These are phyloP conservation scores for Penicillium sclerotiorum DNA, from an alignment of 2,329 filamentous ascomycete species.

Conservation along the genomic window DNA sequence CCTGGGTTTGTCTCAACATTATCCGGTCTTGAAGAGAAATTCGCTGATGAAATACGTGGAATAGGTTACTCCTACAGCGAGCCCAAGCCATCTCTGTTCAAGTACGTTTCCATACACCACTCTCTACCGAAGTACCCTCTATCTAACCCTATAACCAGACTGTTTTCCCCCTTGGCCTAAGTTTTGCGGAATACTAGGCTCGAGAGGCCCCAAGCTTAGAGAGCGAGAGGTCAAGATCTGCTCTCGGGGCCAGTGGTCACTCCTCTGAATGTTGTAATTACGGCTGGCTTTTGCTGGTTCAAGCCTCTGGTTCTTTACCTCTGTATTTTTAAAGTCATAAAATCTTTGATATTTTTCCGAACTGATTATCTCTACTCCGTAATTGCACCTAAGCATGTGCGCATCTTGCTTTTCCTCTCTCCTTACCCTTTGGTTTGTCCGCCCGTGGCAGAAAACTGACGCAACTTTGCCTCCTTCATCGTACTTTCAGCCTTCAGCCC, in stretches of 20 bases:
- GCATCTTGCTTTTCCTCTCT: background rate
- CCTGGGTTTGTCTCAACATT: conserved; percentile 66
- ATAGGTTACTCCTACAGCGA: conserved; percentile 91
- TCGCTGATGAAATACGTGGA: conserved; percentile 19
- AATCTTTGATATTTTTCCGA: background rate
- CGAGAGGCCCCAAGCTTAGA: too few relatives aligned
- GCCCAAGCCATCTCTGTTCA: conserved; percentile 79
- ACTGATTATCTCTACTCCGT: background rate
- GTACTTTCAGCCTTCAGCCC: too few relatives aligned
- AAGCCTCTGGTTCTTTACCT: background rate
- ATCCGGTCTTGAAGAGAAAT: conserved; percentile 15
- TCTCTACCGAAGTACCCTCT: background rate
- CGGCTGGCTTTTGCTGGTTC: too few relatives aligned
- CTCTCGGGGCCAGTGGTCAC: too few relatives aligned
- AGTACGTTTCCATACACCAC: conserved; percentile 50
- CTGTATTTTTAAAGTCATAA: conserved; percentile 3
- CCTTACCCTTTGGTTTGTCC: background rate
- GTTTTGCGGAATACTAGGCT: background rate
- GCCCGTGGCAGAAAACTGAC: conserved; percentile 4
- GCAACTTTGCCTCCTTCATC: background rate
- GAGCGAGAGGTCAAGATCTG: too few relatives aligned
- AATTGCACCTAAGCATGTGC: background rate
- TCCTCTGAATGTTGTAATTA: too few relatives aligned
- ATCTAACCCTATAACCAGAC: conserved; percentile 31
- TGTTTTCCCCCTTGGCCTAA: conserved; percentile 49